phyloP scores from a whole-genome alignment of 169 alveolate species.

The Blepharisma undulans region DNA sequence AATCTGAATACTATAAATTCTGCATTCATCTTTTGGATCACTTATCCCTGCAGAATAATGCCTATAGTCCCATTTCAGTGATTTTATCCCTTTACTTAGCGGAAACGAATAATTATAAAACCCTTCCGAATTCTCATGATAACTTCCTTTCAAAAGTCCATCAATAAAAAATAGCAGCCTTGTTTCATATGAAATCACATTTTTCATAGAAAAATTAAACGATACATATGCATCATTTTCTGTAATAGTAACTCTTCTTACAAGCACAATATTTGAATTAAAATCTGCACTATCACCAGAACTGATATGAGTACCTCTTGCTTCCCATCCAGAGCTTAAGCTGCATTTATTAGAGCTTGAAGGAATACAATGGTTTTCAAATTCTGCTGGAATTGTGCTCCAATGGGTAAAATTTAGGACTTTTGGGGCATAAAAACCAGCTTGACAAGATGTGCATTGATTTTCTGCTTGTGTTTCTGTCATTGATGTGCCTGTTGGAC shows the following conservation, averaged over 20 bases:
- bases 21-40: neutral
- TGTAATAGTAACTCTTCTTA: neutral
- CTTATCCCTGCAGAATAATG: neutral
- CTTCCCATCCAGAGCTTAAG: neutral
- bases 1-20: neutral
- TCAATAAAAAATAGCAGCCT: neutral
- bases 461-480: neutral
- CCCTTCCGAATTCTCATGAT: neutral
- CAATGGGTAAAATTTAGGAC: neutral
- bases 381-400: neutral
- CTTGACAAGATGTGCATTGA: neutral
- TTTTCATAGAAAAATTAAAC: neutral
- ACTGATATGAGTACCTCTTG: neutral
- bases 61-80: neutral
- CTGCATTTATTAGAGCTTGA: neutral
- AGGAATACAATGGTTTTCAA: neutral
- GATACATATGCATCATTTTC: neutral
- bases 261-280: neutral
- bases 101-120: neutral
- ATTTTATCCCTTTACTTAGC: neutral
- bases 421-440: conserved; percentile 1
- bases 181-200: neutral
- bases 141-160: neutral
- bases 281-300: neutral
- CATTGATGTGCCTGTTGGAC: neutral